phyloP scores from a whole-genome alignment of 495 filamentous ascomycete genomes.

The Podospora didyma region DNA sequence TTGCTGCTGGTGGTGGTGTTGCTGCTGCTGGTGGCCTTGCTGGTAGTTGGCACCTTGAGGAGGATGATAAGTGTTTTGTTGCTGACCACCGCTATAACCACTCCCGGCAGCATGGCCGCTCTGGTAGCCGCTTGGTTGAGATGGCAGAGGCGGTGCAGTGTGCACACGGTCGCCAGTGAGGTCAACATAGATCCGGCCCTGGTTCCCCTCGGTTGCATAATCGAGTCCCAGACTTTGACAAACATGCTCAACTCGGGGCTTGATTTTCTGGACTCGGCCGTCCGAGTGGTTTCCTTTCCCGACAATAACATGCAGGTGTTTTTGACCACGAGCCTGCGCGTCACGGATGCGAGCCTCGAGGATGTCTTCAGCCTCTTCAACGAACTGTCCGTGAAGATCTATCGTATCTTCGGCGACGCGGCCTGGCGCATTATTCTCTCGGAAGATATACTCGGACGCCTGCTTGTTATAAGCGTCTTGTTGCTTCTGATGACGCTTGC shows the following conservation, averaged over 20 bases:
- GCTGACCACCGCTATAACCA: conserved; percentile 20
- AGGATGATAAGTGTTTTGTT: conserved; percentile 21
- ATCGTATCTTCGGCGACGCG: conserved; percentile 76
- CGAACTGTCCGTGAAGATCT: conserved; percentile 90
- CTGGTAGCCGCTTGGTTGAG: conserved; percentile 36
- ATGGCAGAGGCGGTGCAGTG: conserved; percentile 45
- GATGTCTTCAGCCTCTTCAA: conserved; percentile 89
- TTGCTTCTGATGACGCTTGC: conserved; percentile 69
- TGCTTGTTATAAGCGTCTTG: conserved; percentile 83
- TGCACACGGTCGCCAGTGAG: conserved; percentile 33
- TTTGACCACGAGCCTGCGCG: conserved; percentile 65
- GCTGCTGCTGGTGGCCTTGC: conserved; percentile 35
- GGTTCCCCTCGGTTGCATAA: conserved; percentile 81
- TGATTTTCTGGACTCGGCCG: conserved; percentile 81
- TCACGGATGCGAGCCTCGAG: conserved; percentile 76
- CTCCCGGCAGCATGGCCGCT: conserved; percentile 32
- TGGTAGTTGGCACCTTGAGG: conserved; percentile 7
- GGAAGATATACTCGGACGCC: conserved; percentile 90
- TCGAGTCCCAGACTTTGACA: conserved; percentile 78
- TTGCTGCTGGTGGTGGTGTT: conserved; percentile 27
- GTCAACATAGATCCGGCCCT: conserved; percentile 69
- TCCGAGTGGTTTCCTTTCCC: conserved; percentile 88
- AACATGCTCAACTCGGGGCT: conserved; percentile 81
- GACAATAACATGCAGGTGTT: conserved; percentile 72
- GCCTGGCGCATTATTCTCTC: conserved; percentile 76